Evolutionary conservation across 768 basidiomycete species (phyloP).

Genomic region (Rhodotorula babjevae): DNA sequence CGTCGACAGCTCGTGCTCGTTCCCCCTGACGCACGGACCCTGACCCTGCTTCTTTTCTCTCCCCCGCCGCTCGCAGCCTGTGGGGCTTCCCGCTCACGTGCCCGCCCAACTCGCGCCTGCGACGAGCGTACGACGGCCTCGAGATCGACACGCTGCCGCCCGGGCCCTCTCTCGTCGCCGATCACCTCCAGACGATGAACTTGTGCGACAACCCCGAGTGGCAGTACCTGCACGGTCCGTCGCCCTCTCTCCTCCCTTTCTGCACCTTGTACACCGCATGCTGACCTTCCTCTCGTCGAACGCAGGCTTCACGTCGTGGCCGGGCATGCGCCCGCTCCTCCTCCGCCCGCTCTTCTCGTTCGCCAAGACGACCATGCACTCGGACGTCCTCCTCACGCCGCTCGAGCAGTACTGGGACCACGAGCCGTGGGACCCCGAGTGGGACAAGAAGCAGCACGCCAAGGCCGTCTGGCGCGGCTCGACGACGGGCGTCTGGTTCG

Average conservation of each 20-base stretch:
- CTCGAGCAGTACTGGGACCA: conserved; percentile 88
- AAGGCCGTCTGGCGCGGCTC: conserved; percentile 91
- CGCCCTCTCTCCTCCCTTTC: neutral
- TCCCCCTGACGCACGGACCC: neutral
- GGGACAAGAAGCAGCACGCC: conserved; percentile 77
- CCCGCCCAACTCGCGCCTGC: conserved; percentile 37
- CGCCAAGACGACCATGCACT: conserved; percentile 73
- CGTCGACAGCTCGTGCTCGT: neutral
- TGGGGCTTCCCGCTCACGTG: conserved; percentile 44
- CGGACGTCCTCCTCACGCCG: conserved; percentile 87
- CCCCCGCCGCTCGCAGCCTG: neutral
- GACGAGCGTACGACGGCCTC: conserved; percentile 39
- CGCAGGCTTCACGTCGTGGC: conserved; percentile 45
- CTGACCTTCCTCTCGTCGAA: neutral
- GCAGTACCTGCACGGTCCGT: conserved; percentile 43
- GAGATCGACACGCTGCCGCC: conserved; percentile 38
- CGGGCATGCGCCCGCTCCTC: conserved; percentile 36
- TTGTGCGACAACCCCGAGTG: conserved; percentile 48
- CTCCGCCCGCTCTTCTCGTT: conserved; percentile 69
- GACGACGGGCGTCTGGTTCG: conserved; percentile 72
- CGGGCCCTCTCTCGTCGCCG: conserved; percentile 43
- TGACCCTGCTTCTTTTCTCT: too few species aligned
- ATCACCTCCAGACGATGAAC: conserved; percentile 46
- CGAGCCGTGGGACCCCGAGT: conserved; percentile 78
- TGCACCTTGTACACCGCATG: too few species aligned